Evolutionary conservation across 2,329 filamentous ascomycete genomes (phyloP).

Genomic region (Aschersonia sp.): DNA sequence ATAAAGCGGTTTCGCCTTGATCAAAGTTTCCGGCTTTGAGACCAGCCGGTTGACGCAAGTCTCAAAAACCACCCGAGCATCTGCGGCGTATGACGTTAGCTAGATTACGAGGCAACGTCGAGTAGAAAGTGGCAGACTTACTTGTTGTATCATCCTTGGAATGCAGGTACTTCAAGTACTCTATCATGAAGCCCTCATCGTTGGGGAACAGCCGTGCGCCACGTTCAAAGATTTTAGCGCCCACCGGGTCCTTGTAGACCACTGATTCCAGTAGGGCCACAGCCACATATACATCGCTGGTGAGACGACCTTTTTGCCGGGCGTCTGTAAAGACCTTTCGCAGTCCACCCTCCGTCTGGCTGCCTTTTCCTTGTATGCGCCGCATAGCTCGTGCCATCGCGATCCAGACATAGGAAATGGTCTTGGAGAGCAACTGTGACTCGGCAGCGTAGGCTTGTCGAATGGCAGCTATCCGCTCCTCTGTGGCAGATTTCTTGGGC

Average conservation of each 20-base stretch:
- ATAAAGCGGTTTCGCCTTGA: constrained; percentile 74
- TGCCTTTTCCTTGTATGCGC: constrained; percentile 76
- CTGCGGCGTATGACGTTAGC: constrained; percentile 24
- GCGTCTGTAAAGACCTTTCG: constrained; percentile 84
- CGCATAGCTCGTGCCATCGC: constrained; percentile 88
- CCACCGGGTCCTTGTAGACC: constrained; percentile 87
- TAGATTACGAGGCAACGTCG: background rate
- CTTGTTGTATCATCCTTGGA: constrained; percentile 86
- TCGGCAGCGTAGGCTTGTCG: constrained; percentile 58
- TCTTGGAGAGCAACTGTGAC: constrained; percentile 62
- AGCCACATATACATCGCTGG: constrained; percentile 89
- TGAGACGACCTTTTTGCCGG: constrained; percentile 71
- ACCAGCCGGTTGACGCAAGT: constrained; percentile 76
- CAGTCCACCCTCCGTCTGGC: constrained; percentile 55
- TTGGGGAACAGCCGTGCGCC: constrained; percentile 88
- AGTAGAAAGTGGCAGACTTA: constrained; percentile 31
- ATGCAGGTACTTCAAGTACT: constrained; percentile 91
- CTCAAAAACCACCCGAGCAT: constrained; percentile 92
- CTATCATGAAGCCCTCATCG: constrained; percentile 83
- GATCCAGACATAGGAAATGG: constrained; percentile 90
- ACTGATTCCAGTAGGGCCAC: constrained; percentile 88
- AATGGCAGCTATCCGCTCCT: constrained; percentile 48
- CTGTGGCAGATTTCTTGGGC: constrained; percentile 39
- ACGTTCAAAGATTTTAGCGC: constrained; percentile 90
- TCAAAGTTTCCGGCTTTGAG: constrained; percentile 57